A percentile compares a stretch with the other conserved stretches of the same genome.
phyloP scores from a whole-genome alignment of 805 yeast species.

The Brettanomyces bruxellensis region DNA sequence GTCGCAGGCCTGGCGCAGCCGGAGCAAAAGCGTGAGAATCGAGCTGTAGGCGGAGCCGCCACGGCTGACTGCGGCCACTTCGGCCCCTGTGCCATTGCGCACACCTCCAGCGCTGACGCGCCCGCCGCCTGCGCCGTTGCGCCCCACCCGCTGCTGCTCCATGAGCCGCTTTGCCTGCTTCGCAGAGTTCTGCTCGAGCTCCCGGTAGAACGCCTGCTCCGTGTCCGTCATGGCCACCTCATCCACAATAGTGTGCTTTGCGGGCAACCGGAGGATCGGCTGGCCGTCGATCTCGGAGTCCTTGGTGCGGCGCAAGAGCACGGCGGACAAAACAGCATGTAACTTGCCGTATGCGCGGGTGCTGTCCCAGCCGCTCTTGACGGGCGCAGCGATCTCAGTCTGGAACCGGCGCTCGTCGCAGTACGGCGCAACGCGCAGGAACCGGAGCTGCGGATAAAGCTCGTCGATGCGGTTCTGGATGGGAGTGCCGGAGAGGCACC shows the following conservation, averaged over 20 bases:
- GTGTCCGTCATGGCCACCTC: slow-evolving; percentile 41
- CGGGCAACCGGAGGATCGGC: slow-evolving; percentile 65
- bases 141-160: slow-evolving; percentile 14
- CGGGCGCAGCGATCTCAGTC: slow-evolving; percentile 45
- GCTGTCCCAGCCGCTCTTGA: slow-evolving; percentile 29
- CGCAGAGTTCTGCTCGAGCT: slow-evolving; percentile 47
- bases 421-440: slow-evolving; percentile 55
- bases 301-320: slow-evolving; percentile 70
- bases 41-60: slow-evolving; percentile 35
- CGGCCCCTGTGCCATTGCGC: too few species aligned
- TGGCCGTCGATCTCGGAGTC: slow-evolving; percentile 65
- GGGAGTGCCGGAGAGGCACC: slow-evolving; percentile 54
- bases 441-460: slow-evolving; percentile 41
- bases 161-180: slow-evolving; percentile 40
- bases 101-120: not conserved
- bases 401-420: slow-evolving; percentile 47
- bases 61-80: not conserved
- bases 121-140: slow-evolving; percentile 3
- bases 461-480: slow-evolving; percentile 50
- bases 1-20: slow-evolving; percentile 82
- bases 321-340: slow-evolving; percentile 62
- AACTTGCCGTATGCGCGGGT: slow-evolving; percentile 43
- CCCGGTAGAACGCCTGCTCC: slow-evolving; percentile 48
- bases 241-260: slow-evolving; percentile 41
- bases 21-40: slow-evolving; percentile 60